A percentile compares a stretch with the other conserved stretches of the same genome.
Evolutionary conservation across 2,329 filamentous ascomycete species (phyloP).

Genomic region (Chlorencoelia australis): DNA sequence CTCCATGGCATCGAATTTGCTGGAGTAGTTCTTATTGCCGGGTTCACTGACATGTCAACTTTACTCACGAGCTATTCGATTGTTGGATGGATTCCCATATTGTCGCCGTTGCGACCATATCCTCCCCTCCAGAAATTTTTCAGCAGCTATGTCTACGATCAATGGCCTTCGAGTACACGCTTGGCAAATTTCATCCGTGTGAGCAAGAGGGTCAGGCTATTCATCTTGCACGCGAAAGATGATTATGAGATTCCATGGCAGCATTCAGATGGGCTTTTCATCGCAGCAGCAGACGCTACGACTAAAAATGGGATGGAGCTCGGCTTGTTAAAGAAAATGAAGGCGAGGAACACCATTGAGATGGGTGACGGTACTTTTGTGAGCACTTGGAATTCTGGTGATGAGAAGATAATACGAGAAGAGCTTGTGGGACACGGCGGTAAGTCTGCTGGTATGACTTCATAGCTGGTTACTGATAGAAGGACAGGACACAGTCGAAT

Average conservation of each 20-base stretch:
- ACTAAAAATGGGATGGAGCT: slow-evolving; percentile 26
- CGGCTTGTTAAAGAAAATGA: slow-evolving; percentile 22
- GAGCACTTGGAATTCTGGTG: slow-evolving; percentile 24
- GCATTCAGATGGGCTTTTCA: slow-evolving; percentile 56
- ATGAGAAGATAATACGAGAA: slow-evolving; percentile 25
- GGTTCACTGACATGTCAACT: slow-evolving; percentile 64
- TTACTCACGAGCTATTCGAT: slow-evolving; percentile 69
- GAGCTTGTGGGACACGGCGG: slow-evolving; percentile 25
- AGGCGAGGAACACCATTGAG: slow-evolving; percentile 22
- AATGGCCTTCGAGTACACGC: slow-evolving; percentile 65
- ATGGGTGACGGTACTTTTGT: slow-evolving; percentile 26
- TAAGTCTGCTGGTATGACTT: slow-evolving; percentile 19
- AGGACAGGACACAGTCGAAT: slow-evolving; percentile 57
- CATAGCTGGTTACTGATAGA: slow-evolving; percentile 1
- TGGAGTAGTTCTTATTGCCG: slow-evolving; percentile 67
- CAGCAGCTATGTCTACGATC: slow-evolving; percentile 58
- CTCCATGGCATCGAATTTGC: slow-evolving; percentile 56
- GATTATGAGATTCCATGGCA: slow-evolving; percentile 74
- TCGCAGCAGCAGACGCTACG: slow-evolving; percentile 44
- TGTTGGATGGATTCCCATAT: slow-evolving; percentile 65
- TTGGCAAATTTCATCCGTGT: slow-evolving; percentile 45
- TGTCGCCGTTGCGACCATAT: slow-evolving; percentile 63
- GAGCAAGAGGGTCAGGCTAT: slow-evolving; percentile 51
- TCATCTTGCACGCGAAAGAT: slow-evolving; percentile 69
- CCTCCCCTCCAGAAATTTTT: slow-evolving; percentile 54